These are phyloP conservation scores for Neurospora cerealis DNA, from an alignment of 495 filamentous ascomycete species.

Conservation along the genomic window DNA sequence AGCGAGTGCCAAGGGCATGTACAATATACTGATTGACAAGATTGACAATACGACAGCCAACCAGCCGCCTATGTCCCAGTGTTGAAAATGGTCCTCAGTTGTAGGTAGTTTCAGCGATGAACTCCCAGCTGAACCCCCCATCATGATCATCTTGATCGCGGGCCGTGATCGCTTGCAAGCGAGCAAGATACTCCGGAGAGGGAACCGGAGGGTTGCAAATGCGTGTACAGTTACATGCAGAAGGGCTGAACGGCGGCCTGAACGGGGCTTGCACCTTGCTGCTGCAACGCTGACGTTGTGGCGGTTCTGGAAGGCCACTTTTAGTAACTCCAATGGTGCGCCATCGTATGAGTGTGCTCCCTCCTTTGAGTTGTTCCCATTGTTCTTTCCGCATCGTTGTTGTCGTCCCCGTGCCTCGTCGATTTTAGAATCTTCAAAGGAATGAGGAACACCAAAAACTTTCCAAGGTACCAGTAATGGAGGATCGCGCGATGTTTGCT, in stretches of 20 bases:
- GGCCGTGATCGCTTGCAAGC: background rate
- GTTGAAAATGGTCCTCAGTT: too few species aligned
- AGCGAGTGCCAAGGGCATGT: background rate
- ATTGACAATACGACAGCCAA: background rate
- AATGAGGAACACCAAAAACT: background rate
- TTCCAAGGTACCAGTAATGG: background rate
- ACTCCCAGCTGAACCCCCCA: background rate
- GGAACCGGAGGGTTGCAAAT: background rate
- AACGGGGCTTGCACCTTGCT: background rate
- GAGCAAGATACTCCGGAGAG: background rate
- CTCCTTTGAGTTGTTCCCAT: background rate
- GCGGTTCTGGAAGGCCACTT: background rate
- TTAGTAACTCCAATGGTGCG: background rate
- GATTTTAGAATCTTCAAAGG: background rate
- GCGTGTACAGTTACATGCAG: background rate
- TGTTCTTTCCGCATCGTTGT: background rate
- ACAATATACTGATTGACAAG: background rate
- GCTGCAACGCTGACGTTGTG: background rate
- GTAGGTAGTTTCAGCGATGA: background rate
- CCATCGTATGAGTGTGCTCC: background rate
- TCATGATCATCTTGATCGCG: background rate
- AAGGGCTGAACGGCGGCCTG: background rate
- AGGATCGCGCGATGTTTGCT: background rate
- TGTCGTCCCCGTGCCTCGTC: background rate
- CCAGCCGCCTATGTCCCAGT: background rate